A percentile compares a stretch with the other conserved stretches of the same genome.
phyloP scores from a whole-genome alignment of 2,329 filamentous ascomycete genomes.

The Coniella vitis region DNA sequence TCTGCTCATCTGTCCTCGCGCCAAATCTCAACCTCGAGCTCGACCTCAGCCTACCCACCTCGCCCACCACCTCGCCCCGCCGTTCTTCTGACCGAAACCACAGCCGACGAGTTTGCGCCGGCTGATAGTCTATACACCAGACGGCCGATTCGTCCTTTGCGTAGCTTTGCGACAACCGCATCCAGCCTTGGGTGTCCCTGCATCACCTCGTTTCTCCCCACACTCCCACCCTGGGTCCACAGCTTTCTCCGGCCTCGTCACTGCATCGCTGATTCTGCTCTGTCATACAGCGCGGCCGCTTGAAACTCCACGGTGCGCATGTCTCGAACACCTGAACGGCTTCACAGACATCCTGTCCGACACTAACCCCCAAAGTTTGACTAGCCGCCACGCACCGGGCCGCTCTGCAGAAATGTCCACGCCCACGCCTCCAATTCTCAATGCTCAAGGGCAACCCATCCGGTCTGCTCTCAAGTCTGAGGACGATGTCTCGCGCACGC shows the following conservation, averaged over 20 bases:
- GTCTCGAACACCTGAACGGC: neutral
- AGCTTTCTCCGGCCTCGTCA: neutral
- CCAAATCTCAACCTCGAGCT: constrained; percentile 6
- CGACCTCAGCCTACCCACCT: constrained; percentile 4
- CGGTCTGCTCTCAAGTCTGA: constrained; percentile 17
- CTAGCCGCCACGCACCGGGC: neutral
- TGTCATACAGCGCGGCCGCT: no score
- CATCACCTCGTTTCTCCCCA: neutral
- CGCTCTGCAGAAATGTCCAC: neutral
- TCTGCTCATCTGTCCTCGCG: neutral
- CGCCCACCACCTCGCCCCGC: neutral
- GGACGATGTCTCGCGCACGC: constrained; percentile 9
- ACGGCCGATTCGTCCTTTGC: no score
- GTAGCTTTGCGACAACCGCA: no score
- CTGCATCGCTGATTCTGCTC: neutral
- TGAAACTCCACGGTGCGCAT: neutral
- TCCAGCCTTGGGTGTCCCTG: no score
- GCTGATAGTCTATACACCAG: no score
- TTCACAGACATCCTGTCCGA: no score
- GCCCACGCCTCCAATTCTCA: constrained; percentile 11
- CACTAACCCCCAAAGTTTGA: no score
- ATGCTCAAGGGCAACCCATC: constrained; percentile 13
- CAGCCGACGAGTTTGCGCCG: no score
- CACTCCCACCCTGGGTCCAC: no score
- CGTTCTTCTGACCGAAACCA: no score